Percentiles rank a stretch among this genome's conserved stretches.
Evolutionary conservation across 1,284 basidiomycete species (phyloP).

Genomic region (Rhodotorula sp.): DNA sequence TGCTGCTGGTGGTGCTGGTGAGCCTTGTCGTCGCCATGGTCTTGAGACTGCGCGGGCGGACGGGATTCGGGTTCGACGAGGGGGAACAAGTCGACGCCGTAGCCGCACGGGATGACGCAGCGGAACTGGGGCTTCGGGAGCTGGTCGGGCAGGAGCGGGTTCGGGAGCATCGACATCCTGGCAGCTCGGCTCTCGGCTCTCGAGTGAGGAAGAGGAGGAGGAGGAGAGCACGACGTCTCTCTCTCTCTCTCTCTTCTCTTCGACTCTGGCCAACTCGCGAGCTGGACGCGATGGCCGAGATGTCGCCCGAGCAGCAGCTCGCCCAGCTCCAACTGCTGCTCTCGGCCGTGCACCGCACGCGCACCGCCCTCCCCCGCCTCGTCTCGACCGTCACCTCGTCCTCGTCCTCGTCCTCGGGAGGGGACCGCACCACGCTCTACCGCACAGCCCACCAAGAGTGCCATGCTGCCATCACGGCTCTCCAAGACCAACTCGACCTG

Average conservation of each 20-base stretch:
- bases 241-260: too few species aligned
- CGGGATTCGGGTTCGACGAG: conserved; percentile 30
- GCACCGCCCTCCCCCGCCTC: conserved; percentile 19
- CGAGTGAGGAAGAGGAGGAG: neutral
- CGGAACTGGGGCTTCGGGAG: conserved; percentile 33
- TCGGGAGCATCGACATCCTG: conserved; percentile 30
- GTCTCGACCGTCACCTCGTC: conserved; percentile 6
- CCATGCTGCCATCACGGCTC: neutral
- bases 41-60: neutral
- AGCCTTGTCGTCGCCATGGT: neutral
- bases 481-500: conserved; percentile 6
- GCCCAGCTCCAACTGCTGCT: conserved; percentile 4
- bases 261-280: too few species aligned
- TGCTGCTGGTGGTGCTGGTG: conserved; percentile 34
- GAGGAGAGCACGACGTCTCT: too few species aligned
- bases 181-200: neutral
- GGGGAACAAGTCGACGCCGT: conserved; percentile 39
- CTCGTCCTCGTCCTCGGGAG: neutral
- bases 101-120: conserved; percentile 32
- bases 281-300: too few species aligned
- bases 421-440: conserved; percentile 26
- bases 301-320: neutral
- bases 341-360: conserved; percentile 6
- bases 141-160: conserved; percentile 19
- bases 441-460: conserved; percentile 12